Percentiles rank a stretch among this genome's conserved stretches.
These are phyloP conservation scores for Podaxis sp. DNA, from an alignment of 768 basidiomycete genomes.

Conservation along the genomic window DNA sequence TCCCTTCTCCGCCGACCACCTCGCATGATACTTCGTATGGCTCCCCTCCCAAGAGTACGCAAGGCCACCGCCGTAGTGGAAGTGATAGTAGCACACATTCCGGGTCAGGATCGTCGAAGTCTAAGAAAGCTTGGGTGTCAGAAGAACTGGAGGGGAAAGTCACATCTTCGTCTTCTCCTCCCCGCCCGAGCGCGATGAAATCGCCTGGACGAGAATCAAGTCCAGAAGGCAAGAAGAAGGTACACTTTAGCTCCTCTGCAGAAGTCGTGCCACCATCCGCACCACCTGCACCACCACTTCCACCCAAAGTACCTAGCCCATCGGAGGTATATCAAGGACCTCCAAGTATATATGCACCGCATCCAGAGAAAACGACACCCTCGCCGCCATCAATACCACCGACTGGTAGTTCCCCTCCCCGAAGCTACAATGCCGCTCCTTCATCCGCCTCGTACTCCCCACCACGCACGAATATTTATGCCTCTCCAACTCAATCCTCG, in stretches of 20 bases:
- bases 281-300: conserved; percentile 20
- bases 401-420: background rate
- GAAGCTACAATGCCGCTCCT: conserved; percentile 15
- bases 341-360: conserved; percentile 16
- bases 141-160: conserved; percentile 38
- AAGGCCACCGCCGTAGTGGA: conserved; percentile 20
- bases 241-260: conserved; percentile 51
- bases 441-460: conserved; percentile 16
- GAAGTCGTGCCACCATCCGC: conserved; percentile 27
- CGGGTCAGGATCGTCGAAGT: conserved; percentile 20
- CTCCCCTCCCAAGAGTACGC: conserved; percentile 19
- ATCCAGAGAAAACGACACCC: conserved; percentile 17
- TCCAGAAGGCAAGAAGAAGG: conserved; percentile 40
- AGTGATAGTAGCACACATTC: conserved; percentile 29
- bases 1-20: conserved; percentile 1
- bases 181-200: conserved; percentile 15
- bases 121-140: conserved; percentile 38
- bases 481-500: background rate
- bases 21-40: background rate
- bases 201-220: conserved; percentile 25
- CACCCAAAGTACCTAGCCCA: conserved; percentile 21
- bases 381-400: conserved; percentile 6
- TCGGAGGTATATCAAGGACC: conserved; percentile 20
- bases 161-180: conserved; percentile 19
- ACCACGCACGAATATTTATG: conserved; percentile 7